These are phyloP conservation scores for Cladophialophora chaetospira DNA, from an alignment of 2,329 filamentous ascomycete species.

Conservation along the genomic window DNA sequence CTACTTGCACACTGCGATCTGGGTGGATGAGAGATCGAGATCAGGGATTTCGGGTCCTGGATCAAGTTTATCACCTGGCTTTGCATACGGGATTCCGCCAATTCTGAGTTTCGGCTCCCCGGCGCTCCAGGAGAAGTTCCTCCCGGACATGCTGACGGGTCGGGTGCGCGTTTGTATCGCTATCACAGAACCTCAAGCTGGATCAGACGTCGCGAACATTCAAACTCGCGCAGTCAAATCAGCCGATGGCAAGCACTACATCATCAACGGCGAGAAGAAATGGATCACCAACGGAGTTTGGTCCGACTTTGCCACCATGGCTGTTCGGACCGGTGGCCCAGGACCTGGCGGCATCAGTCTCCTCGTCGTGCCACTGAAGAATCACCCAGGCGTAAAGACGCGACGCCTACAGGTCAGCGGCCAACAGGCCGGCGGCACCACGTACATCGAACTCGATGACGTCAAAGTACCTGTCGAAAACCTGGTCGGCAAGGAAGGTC, in stretches of 20 bases:
- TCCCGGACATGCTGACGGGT: conserved; percentile 68
- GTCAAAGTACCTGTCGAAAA: conserved; percentile 70
- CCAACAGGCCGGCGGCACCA: conserved; percentile 66
- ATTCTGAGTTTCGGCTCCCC: conserved; percentile 67
- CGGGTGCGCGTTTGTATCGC: conserved; percentile 71
- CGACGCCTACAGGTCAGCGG: conserved; percentile 67
- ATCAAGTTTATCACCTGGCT: conserved; percentile 61
- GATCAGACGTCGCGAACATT: conserved; percentile 73
- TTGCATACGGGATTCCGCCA: conserved; percentile 71
- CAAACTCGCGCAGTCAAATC: conserved; percentile 65
- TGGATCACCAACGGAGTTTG: conserved; percentile 75
- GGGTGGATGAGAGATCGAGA: conserved; percentile 68
- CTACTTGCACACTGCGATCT: conserved; percentile 69
- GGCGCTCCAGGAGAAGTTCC: conserved; percentile 63
- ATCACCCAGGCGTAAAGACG: conserved; percentile 66
- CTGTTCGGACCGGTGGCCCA: conserved; percentile 67
- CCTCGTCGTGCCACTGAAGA: conserved; percentile 68
- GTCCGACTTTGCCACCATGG: conserved; percentile 69
- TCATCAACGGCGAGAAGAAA: conserved; percentile 77
- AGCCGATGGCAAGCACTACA: conserved; percentile 64
- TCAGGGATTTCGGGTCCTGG: conserved; percentile 65
- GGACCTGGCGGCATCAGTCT: conserved; percentile 65
- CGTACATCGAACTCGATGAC: conserved; percentile 74
- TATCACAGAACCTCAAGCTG: conserved; percentile 75
- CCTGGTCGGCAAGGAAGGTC: conserved; percentile 64